Evolutionary conservation across 768 basidiomycete species (phyloP).

Genomic region (Lepiota brunneoincarnata): DNA sequence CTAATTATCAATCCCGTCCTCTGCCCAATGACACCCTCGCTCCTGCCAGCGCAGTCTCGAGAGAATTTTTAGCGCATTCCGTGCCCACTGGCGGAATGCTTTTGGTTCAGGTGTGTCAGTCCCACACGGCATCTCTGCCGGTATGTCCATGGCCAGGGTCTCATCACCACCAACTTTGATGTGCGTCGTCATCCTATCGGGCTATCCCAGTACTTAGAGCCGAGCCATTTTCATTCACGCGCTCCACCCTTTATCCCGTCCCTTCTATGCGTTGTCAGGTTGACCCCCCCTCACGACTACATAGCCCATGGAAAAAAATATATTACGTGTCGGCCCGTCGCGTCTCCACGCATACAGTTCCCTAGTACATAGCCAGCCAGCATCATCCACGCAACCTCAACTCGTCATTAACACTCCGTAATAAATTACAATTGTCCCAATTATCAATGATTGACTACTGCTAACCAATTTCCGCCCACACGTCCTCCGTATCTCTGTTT

Average conservation of each 20-base stretch:
- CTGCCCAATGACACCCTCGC: background rate
- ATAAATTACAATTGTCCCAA: conserved; percentile 7
- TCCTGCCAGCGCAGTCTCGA: no score
- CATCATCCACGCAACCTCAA: background rate
- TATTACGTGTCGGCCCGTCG: no score
- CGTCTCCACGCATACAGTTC: background rate
- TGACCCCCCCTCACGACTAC: no score
- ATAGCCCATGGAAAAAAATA: no score
- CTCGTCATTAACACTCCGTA: background rate
- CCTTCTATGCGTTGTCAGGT: no score
- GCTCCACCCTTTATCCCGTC: conserved; percentile 2
- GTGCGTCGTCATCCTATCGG: conserved; percentile 1
- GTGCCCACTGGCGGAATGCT: no score
- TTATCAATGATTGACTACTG: background rate
- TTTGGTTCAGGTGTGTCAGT: conserved; percentile 1
- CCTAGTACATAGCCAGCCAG: background rate
- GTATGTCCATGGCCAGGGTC: background rate
- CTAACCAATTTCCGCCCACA: conserved; percentile 64
- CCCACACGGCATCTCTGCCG: conserved; percentile 2
- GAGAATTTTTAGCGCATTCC: background rate
- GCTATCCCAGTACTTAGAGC: background rate
- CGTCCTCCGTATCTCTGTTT: conserved; percentile 63
- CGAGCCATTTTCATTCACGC: background rate
- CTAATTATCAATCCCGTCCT: background rate
- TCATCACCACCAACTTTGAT: conserved; percentile 9